Percentiles rank a stretch among this genome's conserved stretches.
Evolutionary conservation across 768 basidiomycete genomes (phyloP).

Genomic region (Dacryopinax spathularia): DNA sequence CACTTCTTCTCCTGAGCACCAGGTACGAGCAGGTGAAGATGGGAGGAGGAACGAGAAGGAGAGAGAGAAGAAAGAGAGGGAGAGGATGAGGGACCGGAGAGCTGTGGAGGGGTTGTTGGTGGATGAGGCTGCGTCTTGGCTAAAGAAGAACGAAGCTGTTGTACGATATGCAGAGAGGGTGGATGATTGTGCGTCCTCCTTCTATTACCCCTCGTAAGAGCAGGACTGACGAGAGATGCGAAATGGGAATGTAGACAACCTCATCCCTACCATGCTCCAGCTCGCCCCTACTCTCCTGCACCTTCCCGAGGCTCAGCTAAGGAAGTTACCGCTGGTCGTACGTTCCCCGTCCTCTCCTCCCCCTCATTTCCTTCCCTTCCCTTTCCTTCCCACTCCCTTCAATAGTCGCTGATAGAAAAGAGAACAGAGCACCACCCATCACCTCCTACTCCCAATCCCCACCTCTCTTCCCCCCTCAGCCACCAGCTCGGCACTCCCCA

Average conservation of each 20-base stretch:
- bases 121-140: neutral
- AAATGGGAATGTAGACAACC: neutral
- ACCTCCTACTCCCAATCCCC: neutral
- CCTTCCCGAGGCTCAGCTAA: too few species aligned
- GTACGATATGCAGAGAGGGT: neutral
- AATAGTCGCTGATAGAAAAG: too few species aligned
- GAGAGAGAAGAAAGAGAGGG: too few species aligned
- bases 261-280: neutral
- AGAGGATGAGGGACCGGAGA: neutral
- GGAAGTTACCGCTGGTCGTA: too few species aligned
- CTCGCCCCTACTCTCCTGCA: neutral
- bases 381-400: too few species aligned
- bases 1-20: too few species aligned
- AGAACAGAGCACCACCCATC: neutral
- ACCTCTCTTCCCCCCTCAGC: neutral
- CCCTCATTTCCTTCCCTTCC: too few species aligned
- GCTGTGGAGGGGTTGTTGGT: neutral
- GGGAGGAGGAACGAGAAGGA: too few species aligned
- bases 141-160: neutral
- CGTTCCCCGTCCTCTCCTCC: too few species aligned
- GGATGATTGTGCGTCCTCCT: neutral
- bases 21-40: too few species aligned
- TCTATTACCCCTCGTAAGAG: neutral
- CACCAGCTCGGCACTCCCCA: neutral
- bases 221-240: neutral